Percentiles rank a stretch among this genome's conserved stretches.
phyloP scores from a whole-genome alignment of 805 yeast species.

The Candida yuanshanica region DNA sequence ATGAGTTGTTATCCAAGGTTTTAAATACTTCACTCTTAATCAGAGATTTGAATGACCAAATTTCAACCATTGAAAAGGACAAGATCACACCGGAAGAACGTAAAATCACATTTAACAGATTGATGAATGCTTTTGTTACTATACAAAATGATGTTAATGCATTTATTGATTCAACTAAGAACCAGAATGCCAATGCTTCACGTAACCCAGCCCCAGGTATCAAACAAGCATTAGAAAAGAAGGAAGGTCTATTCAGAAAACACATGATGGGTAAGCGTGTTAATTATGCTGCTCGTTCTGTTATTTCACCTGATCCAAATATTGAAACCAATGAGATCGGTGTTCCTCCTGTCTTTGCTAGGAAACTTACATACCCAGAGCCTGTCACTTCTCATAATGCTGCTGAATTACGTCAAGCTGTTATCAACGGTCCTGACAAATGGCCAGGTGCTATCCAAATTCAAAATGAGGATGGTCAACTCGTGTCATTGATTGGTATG shows the following conservation, averaged over 20 bases:
- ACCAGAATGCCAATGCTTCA: slow-evolving; percentile 63
- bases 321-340: slow-evolving; percentile 97
- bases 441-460: slow-evolving; percentile 99
- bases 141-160: slow-evolving; percentile 93
- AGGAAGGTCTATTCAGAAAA: slow-evolving; percentile 96
- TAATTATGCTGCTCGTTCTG: slow-evolving; percentile 97
- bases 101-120: slow-evolving; percentile 72
- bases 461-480: slow-evolving; percentile 90
- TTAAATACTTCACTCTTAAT: slow-evolving; percentile 75
- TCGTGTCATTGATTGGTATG: slow-evolving; percentile 82
- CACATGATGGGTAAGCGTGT: slow-evolving; percentile 99
- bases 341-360: slow-evolving; percentile 97
- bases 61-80: slow-evolving; percentile 55
- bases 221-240: slow-evolving; percentile 95
- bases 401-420: slow-evolving; percentile 87
- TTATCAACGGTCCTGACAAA: slow-evolving; percentile 92
- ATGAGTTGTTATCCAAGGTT: slow-evolving; percentile 77
- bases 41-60: slow-evolving; percentile 84
- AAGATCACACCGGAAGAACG: slow-evolving; percentile 63
- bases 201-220: slow-evolving; percentile 83
- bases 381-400: slow-evolving; percentile 93
- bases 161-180: slow-evolving; percentile 86
- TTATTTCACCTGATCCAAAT: slow-evolving; percentile 97
- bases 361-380: slow-evolving; percentile 93
- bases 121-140: slow-evolving; percentile 94